Evolutionary conservation across 2,329 filamentous ascomycete genomes (phyloP).

Genomic region (Clonostachys rosea): DNA sequence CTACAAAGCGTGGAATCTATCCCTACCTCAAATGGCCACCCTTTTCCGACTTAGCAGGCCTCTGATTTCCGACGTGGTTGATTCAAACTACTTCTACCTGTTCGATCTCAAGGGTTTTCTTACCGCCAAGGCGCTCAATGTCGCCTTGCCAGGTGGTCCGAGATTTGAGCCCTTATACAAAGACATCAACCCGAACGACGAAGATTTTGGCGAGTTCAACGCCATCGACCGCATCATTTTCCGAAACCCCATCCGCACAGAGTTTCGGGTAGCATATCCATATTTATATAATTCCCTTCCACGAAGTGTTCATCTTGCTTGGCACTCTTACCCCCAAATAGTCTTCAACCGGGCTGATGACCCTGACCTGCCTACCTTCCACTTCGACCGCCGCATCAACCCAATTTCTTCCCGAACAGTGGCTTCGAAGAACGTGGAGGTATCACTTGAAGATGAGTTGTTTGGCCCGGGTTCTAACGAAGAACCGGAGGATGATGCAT

Average conservation of each 20-base stretch:
- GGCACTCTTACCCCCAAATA: slow-evolving; percentile 90
- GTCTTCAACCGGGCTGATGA: slow-evolving; percentile 89
- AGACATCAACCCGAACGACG: slow-evolving; percentile 96
- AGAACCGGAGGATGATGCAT: slow-evolving; percentile 73
- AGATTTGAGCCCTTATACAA: slow-evolving; percentile 97
- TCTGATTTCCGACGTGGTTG: slow-evolving; percentile 84
- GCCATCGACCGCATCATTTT: slow-evolving; percentile 99
- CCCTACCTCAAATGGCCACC: slow-evolving; percentile 91
- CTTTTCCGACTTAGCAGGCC: slow-evolving; percentile 89
- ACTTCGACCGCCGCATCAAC: slow-evolving; percentile 97
- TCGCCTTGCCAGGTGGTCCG: slow-evolving; percentile 94
- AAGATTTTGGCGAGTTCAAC: slow-evolving; percentile 99
- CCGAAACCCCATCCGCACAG: slow-evolving; percentile 87
- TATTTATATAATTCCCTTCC: slow-evolving; percentile 96
- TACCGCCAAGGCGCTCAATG: slow-evolving; percentile 94
- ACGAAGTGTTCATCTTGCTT: slow-evolving; percentile 85
- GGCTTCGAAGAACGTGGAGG: slow-evolving; percentile 85
- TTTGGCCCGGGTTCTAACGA: slow-evolving; percentile 78
- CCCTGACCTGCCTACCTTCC: slow-evolving; percentile 86
- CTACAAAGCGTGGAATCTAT: slow-evolving; percentile 94
- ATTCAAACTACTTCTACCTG: slow-evolving; percentile 97
- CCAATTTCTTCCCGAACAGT: slow-evolving; percentile 94
- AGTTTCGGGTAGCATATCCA: slow-evolving; percentile 91
- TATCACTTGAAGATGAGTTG: slow-evolving; percentile 90
- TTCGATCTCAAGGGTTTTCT: slow-evolving; percentile 94